A percentile compares a stretch with the other conserved stretches of the same genome.
Conservation (phyloP, 106 monocot species). For the Narthecium ossifragum region DNA sequence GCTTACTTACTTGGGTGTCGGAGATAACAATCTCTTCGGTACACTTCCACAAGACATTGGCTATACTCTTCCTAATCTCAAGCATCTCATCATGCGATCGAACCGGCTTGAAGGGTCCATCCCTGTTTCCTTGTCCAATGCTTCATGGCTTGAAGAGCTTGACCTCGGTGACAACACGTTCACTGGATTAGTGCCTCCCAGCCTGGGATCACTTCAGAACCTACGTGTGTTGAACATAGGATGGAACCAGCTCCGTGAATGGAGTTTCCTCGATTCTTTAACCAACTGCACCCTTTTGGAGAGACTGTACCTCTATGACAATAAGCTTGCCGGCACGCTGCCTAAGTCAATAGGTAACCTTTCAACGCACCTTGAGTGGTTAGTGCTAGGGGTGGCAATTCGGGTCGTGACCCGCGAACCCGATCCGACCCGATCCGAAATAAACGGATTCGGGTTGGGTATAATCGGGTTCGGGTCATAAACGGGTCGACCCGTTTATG, state of each 20-base stretch:
- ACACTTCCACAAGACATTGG: constrained; percentile 13
- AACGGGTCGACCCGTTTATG: too few relatives aligned
- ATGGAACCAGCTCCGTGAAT: constrained; percentile 21
- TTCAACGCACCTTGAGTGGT: constrained; percentile 6
- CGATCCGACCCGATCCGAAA: too few relatives aligned
- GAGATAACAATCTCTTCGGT: constrained; percentile 10
- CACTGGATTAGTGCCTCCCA: constrained; percentile 18
- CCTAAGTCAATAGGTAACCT: constrained; percentile 5
- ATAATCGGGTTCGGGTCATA: too few relatives aligned
- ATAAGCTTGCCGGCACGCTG: constrained; percentile 1
- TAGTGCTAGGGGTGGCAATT: constrained; percentile 7
- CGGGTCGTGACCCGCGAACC: too few relatives aligned
- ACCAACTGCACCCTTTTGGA: constrained; percentile 9
- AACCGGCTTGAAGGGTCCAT: constrained; percentile 15
- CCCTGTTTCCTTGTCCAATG: constrained; percentile 18
- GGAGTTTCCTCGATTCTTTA: constrained; percentile 16
- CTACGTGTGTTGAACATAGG: constrained; percentile 4
- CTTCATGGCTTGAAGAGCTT: constrained; percentile 5
- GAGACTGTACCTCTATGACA: constrained; percentile 2
- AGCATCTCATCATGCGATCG: not conserved
- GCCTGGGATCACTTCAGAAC: constrained; percentile 7
- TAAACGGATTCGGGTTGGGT: too few relatives aligned
- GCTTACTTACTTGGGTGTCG: not conserved
- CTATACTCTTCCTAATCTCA: constrained; percentile 7
- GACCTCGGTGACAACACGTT: constrained; percentile 13